These are phyloP conservation scores for Musa troglodytarum DNA, from an alignment of 176 grass and related monocot genomes.

Conservation along the genomic window DNA sequence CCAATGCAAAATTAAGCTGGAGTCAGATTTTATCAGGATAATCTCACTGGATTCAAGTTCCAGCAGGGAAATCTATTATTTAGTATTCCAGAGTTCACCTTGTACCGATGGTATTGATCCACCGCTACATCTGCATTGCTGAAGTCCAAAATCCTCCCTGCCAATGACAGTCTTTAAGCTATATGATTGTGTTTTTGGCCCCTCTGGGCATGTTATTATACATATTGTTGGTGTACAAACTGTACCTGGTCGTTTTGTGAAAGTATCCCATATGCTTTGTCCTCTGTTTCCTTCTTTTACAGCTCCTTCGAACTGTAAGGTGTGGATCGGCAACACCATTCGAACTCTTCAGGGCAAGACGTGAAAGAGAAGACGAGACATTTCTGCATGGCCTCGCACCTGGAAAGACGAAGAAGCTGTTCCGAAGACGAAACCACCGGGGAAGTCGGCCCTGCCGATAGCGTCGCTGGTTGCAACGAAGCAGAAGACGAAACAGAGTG, in stretches of 20 bases:
- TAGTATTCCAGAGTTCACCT: constrained; percentile 32
- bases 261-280: constrained; percentile 84
- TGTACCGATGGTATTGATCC: constrained; percentile 96
- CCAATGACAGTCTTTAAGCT: constrained; percentile 3
- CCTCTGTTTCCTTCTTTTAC: constrained; percentile 73
- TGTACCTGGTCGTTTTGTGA: constrained; percentile 55
- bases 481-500: constrained; percentile 40
- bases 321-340: constrained; percentile 10
- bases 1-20: no score
- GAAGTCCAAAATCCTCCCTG: constrained; percentile 88
- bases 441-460: constrained; percentile 74
- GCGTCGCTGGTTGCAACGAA: constrained; percentile 37
- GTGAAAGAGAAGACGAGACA: constrained; percentile 3
- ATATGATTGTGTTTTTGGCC: background rate
- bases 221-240: no score
- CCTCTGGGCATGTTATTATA: background rate
- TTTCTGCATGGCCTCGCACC: constrained; percentile 18
- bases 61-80: background rate
- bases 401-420: constrained; percentile 93
- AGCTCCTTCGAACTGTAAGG: constrained; percentile 77
- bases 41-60: background rate
- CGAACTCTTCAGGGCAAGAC: no score
- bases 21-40: no score
- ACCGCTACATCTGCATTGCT: constrained; percentile 91
- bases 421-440: constrained; percentile 74